Evolutionary conservation across 768 basidiomycete genomes (phyloP).

Genomic region (Mycena rebaudengoi): DNA sequence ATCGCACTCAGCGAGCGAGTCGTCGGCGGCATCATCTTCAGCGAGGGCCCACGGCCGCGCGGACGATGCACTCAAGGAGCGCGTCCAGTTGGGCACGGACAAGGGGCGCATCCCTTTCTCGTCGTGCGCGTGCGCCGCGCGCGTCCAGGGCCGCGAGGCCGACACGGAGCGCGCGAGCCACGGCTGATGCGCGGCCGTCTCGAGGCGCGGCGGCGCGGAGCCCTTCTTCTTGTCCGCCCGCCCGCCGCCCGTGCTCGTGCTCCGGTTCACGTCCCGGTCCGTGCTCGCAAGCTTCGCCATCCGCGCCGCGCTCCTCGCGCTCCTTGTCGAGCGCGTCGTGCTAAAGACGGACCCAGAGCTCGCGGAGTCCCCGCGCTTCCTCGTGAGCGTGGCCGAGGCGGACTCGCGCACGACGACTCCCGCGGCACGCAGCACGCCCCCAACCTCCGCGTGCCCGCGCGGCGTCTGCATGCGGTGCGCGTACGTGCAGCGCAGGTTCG

Average conservation of each 20-base stretch:
- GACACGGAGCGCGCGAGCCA: constrained; percentile 17
- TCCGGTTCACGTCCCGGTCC: background rate
- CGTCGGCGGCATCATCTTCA: background rate
- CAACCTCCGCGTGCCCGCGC: constrained; percentile 77
- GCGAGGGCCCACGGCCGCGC: constrained; percentile 25
- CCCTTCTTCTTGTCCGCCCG: background rate
- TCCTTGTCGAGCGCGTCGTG: no score
- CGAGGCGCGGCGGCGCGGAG: background rate
- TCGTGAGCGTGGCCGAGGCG: constrained; percentile 52
- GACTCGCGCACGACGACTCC: constrained; percentile 74
- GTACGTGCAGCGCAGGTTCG: constrained; percentile 70
- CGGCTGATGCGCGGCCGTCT: background rate
- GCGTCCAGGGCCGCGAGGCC: constrained; percentile 15
- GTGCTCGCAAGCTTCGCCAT: background rate
- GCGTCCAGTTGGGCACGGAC: background rate
- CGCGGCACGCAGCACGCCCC: constrained; percentile 73
- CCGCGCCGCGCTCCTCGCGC: background rate
- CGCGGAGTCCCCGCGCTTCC: no score
- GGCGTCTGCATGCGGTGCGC: constrained; percentile 88
- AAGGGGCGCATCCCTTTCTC: background rate
- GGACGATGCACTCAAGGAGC: constrained; percentile 11
- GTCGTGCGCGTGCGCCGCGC: background rate
- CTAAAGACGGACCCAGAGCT: no score
- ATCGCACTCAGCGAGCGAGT: background rate
- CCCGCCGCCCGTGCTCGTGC: background rate